phyloP scores from a whole-genome alignment of 2,329 filamentous ascomycete species.

The Magnaporthiopsis incrustans region DNA sequence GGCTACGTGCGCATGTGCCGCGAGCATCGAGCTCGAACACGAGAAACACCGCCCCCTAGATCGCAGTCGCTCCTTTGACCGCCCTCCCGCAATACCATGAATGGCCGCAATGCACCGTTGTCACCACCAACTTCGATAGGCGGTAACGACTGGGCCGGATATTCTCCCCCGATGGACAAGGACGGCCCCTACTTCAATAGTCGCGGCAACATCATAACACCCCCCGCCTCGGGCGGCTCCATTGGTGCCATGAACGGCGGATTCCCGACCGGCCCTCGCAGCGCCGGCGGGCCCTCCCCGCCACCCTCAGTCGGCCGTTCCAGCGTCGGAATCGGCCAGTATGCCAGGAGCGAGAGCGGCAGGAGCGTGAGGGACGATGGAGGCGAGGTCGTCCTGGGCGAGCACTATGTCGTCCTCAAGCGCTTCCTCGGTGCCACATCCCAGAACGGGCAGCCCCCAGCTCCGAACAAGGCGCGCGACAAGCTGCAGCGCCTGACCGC shows the following conservation, averaged over 20 bases:
- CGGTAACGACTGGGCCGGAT: conserved; percentile 75
- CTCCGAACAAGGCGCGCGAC: conserved; percentile 84
- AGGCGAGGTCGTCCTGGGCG: conserved; percentile 55
- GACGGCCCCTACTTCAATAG: conserved; percentile 44
- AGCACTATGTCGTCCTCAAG: conserved; percentile 77
- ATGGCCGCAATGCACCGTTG: conserved; percentile 65
- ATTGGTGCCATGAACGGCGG: conserved; percentile 51
- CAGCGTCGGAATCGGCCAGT: conserved; percentile 68
- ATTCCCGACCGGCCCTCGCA: conserved; percentile 49
- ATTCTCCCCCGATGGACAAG: conserved; percentile 45
- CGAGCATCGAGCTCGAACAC: neutral
- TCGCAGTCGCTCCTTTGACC: neutral
- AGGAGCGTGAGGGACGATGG: conserved; percentile 53
- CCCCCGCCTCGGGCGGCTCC: conserved; percentile 59
- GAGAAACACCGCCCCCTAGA: neutral
- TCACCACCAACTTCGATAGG: conserved; percentile 78
- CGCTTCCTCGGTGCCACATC: conserved; percentile 62
- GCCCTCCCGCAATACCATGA: conserved; percentile 44
- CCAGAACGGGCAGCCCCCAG: conserved; percentile 65
- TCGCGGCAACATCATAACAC: conserved; percentile 57
- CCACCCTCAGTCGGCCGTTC: conserved; percentile 82
- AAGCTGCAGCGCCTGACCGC: conserved; percentile 84
- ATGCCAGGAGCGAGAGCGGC: conserved; percentile 58
- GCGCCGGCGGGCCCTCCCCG: conserved; percentile 63
- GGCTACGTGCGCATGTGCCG: conserved; percentile 3